These are phyloP conservation scores for Paracamarosporium sp. DNA, from an alignment of 2,329 filamentous ascomycete genomes.

Conservation along the genomic window DNA sequence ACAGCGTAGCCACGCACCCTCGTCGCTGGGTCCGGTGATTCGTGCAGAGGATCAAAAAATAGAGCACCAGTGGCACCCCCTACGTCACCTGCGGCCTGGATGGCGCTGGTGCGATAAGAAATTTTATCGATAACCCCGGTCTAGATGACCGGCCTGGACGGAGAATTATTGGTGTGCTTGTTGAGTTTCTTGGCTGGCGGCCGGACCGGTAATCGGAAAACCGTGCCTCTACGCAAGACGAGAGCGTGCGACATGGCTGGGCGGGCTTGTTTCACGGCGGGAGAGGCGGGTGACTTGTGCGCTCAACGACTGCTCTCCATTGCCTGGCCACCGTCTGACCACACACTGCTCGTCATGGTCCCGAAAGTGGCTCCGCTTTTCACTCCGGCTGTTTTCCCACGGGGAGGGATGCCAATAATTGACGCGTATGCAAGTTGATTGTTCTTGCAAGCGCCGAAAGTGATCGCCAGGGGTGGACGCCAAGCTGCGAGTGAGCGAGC, in stretches of 20 bases:
- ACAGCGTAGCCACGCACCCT: not conserved
- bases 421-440: conserved; percentile 7
- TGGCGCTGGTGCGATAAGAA: conserved; percentile 6
- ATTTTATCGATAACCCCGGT: conserved; percentile 7
- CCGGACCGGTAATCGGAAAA: not conserved
- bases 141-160: not conserved
- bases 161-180: not conserved
- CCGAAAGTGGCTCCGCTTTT: conserved; percentile 9
- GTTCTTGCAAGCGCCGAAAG: not conserved
- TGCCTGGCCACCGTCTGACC: not conserved
- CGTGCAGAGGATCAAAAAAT: not conserved
- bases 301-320: not conserved
- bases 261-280: not conserved
- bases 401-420: conserved; percentile 2
- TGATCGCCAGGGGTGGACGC: conserved; percentile 5
- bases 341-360: not conserved
- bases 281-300: not conserved
- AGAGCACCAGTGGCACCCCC: not conserved
- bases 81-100: conserved; percentile 3
- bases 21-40: not conserved
- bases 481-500: too few species aligned
- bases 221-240: not conserved
- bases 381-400: conserved; percentile 4
- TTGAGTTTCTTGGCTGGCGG: conserved; percentile 5
- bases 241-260: not conserved